phyloP scores from a whole-genome alignment of 2,329 filamentous ascomycete genomes.

The Lecanicillium sp. region DNA sequence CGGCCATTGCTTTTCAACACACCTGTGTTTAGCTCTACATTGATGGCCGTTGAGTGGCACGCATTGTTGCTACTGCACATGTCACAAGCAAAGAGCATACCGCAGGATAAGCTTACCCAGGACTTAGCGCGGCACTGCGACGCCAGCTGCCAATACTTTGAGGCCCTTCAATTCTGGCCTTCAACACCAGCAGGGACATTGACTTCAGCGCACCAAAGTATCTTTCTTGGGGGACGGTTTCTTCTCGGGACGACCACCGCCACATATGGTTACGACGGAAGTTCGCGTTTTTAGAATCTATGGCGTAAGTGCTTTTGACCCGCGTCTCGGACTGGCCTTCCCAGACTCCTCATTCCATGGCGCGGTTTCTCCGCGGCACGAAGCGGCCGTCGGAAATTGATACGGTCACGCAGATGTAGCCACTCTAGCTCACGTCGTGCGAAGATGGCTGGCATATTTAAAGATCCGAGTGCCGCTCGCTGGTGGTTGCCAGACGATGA shows the following conservation, averaged over 20 bases:
- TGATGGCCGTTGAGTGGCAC: slow-evolving; percentile 68
- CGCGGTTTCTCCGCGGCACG: too few relatives aligned
- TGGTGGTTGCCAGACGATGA: slow-evolving; percentile 91
- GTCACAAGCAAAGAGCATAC: slow-evolving; percentile 56
- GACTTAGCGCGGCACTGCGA: slow-evolving; percentile 57
- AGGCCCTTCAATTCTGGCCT: slow-evolving; percentile 67
- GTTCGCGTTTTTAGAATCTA: slow-evolving; percentile 67
- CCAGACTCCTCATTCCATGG: too few relatives aligned
- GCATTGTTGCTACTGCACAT: slow-evolving; percentile 74
- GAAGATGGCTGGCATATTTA: slow-evolving; percentile 70
- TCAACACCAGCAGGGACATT: too few relatives aligned
- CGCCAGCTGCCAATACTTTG: slow-evolving; percentile 68
- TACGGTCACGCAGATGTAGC: too few relatives aligned
- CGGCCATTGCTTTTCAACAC: slow-evolving; percentile 62
- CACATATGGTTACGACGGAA: slow-evolving; percentile 73
- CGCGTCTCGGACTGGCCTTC: too few relatives aligned
- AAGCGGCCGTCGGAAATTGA: too few relatives aligned
- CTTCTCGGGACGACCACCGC: slow-evolving; percentile 59
- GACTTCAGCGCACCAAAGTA: too few relatives aligned
- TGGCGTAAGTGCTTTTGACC: too few relatives aligned
- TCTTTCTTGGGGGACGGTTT: slow-evolving; percentile 66
- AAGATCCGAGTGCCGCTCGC: slow-evolving; percentile 58
- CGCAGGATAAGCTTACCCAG: slow-evolving; percentile 38
- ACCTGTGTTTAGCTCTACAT: slow-evolving; percentile 66
- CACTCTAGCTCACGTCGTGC: slow-evolving; percentile 66